Conservation (phyloP, 2,329 filamentous ascomycete species). For the Gremmenia infestans region DNA sequence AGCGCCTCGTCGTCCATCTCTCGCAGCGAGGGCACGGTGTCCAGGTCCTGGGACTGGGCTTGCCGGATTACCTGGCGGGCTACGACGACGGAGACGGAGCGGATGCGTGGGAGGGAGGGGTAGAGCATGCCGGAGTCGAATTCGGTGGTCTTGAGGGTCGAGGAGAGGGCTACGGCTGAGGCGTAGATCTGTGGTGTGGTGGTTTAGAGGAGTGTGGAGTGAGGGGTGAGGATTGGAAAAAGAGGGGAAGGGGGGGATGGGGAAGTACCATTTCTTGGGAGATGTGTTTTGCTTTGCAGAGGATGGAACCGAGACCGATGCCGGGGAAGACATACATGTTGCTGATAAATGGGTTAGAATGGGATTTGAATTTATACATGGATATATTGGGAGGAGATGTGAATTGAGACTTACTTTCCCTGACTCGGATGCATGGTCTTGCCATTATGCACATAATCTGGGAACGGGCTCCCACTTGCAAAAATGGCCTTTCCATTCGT, state of each 20-base stretch:
- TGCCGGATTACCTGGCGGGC: slow-evolving; percentile 69
- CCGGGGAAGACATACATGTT: slow-evolving; percentile 83
- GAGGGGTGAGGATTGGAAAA: too few relatives aligned
- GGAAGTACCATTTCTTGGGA: slow-evolving; percentile 27
- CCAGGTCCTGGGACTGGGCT: slow-evolving; percentile 63
- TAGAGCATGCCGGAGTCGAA: slow-evolving; percentile 57
- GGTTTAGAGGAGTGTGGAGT: background rate
- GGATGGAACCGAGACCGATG: slow-evolving; percentile 73
- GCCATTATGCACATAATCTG: slow-evolving; percentile 58
- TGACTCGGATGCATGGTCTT: slow-evolving; percentile 43
- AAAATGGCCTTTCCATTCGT: slow-evolving; percentile 71
- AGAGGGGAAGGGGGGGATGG: background rate
- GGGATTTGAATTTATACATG: too few relatives aligned
- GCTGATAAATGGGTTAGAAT: slow-evolving; percentile 53
- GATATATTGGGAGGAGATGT: background rate
- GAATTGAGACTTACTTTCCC: slow-evolving; percentile 34
- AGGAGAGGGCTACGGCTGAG: slow-evolving; percentile 67
- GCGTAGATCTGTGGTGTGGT: slow-evolving; percentile 72
- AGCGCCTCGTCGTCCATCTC: slow-evolving; percentile 39
- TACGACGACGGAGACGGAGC: slow-evolving; percentile 71
- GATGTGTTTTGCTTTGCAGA: slow-evolving; percentile 61
- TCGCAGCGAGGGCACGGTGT: slow-evolving; percentile 55
- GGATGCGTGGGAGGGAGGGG: slow-evolving; percentile 68
- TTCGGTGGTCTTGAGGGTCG: slow-evolving; percentile 59
- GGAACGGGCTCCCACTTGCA: slow-evolving; percentile 80